Percentiles rank a stretch among this genome's conserved stretches.
These are phyloP conservation scores for Penicillium brevicompactum DNA, from an alignment of 2,329 filamentous ascomycete genomes.

Conservation along the genomic window DNA sequence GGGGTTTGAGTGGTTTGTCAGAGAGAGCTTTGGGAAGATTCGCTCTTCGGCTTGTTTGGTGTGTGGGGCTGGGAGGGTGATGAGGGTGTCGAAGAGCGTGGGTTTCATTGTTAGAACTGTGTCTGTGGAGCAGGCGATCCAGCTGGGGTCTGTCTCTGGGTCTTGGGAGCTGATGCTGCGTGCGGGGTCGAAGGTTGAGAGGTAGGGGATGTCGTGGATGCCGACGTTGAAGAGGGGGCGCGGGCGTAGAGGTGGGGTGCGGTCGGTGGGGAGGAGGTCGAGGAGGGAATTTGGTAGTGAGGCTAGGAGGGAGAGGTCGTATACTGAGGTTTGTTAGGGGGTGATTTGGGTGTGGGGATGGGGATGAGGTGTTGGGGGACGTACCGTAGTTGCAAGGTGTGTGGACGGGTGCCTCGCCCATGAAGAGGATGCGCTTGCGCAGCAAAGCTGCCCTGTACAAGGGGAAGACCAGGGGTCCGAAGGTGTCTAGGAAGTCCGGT, in stretches of 20 bases:
- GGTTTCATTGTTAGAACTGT: slow-evolving; percentile 86
- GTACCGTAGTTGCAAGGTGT: slow-evolving; percentile 85
- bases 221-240: slow-evolving; percentile 90
- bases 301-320: slow-evolving; percentile 88
- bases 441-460: slow-evolving; percentile 84
- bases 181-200: slow-evolving; percentile 64
- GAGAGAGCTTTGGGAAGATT: slow-evolving; percentile 76
- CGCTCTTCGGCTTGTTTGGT: slow-evolving; percentile 60
- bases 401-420: slow-evolving; percentile 83
- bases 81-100: slow-evolving; percentile 83
- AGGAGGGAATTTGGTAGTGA: slow-evolving; percentile 77
- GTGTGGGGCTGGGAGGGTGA: slow-evolving; percentile 73
- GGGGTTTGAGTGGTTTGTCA: slow-evolving; percentile 54
- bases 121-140: slow-evolving; percentile 95
- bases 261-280: slow-evolving; percentile 66
- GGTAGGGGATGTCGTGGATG: slow-evolving; percentile 84
- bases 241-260: slow-evolving; percentile 64
- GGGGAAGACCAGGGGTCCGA: slow-evolving; percentile 90
- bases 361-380: slow-evolving; percentile 9
- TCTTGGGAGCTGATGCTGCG: slow-evolving; percentile 42
- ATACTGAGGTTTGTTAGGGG: slow-evolving; percentile 62
- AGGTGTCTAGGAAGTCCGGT: slow-evolving; percentile 72
- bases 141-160: slow-evolving; percentile 58
- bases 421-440: slow-evolving; percentile 84
- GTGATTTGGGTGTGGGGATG: neutral